Evolutionary conservation across 1,139 yeast genomes (phyloP), one percentile per base, ranked within the genome.

Genomic region (Suhomyces anneliseae): DNA sequence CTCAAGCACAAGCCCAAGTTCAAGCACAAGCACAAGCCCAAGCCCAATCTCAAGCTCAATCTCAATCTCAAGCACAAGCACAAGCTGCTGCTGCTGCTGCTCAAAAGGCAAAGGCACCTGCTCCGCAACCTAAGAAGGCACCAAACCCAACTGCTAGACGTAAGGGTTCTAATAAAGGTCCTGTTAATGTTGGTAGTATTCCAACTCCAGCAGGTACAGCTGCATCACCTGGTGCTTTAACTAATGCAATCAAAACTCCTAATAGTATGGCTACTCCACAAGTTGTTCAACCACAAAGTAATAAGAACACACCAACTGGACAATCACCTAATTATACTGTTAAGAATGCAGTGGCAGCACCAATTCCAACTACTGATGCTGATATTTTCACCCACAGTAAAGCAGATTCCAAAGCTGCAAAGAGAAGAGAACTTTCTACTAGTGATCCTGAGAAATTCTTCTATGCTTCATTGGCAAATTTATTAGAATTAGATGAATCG

Each of bases 381-480:
- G 68, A 61, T 26, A 57, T 66, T 7, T 66, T 65, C 49, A 59
- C 58, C n/a, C 53, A 57, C 14, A 55, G 55, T 26, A 53, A 54
- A 11, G 58, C 54, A 8, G 78, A 74, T 53, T 56, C 66, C 11
- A 70, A 68, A 47, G 64, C 70, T 49, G 66, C 70, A 34, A 73
- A 67, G 51, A 64, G 85, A 47, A 68, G 81, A 44, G 81, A 76
- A 43, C 67, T 80, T 44, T 75, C 79, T 1, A 61, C 60, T 43
- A 55, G 61, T 27, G 79, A 81, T 54, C 81, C 84, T 0, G 74
- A 76, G 44, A 66, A 68, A 49, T 81, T 78, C 59, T 78, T 81
- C 58, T 67, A 75, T 45, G 77, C 82, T 0, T 72, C 83, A 1
- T 65, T 81, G 50, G 73, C 81, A 9, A 81, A 81, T 56, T 64